phyloP scores from a whole-genome alignment of 768 basidiomycete genomes.

The Symmetrospora coprosmae region DNA sequence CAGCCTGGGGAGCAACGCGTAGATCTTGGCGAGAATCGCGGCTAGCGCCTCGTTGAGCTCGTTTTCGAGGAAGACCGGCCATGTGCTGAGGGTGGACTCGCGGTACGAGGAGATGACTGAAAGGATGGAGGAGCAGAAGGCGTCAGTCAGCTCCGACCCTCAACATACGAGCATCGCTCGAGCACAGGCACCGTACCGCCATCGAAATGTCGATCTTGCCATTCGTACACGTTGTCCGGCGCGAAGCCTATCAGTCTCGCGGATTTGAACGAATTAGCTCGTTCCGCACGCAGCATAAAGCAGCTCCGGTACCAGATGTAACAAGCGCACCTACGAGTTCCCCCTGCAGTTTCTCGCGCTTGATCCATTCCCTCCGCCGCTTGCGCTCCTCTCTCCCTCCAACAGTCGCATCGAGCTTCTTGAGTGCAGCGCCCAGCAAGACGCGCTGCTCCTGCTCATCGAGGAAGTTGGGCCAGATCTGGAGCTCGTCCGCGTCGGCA shows the following conservation, averaged over 20 bases:
- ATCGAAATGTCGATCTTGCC: conserved; percentile 28
- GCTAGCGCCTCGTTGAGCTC: not conserved
- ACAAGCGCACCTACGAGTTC: too few species aligned
- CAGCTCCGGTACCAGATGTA: too few species aligned
- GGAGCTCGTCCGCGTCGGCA: not conserved
- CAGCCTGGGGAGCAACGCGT: not conserved
- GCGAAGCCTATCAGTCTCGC: conserved; percentile 13
- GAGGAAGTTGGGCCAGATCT: conserved; percentile 5
- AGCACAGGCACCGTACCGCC: conserved; percentile 22
- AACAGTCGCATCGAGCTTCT: conserved; percentile 8
- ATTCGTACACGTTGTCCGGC: conserved; percentile 26
- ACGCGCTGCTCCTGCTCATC: not conserved
- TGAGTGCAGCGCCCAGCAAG: not conserved
- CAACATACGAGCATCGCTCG: too few species aligned
- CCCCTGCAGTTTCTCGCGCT: too few species aligned
- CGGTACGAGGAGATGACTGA: conserved; percentile 25
- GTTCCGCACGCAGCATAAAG: not conserved
- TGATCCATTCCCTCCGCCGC: conserved; percentile 20
- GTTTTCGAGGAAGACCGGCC: not conserved
- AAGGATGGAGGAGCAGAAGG: not conserved
- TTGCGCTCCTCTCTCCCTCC: conserved; percentile 7
- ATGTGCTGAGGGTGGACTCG: conserved; percentile 25
- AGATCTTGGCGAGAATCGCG: conserved; percentile 13
- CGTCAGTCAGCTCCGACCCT: not conserved
- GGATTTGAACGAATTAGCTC: not conserved